These are phyloP conservation scores for Aspergillus leporis DNA, from an alignment of 495 filamentous ascomycete species.

Conservation along the genomic window DNA sequence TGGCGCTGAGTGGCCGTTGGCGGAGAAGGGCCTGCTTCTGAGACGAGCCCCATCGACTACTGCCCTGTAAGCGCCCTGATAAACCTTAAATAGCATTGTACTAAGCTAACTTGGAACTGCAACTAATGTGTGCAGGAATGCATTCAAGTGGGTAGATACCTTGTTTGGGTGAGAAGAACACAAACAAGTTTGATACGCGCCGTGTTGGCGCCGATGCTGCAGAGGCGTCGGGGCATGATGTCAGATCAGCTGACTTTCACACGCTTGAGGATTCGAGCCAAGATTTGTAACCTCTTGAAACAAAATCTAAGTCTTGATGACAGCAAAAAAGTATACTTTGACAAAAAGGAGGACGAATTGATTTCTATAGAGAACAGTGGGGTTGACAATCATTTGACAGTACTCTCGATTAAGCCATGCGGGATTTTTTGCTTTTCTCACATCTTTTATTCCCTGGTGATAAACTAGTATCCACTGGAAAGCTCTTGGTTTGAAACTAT, in stretches of 20 bases:
- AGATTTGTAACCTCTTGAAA: not conserved
- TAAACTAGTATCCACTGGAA: too few species aligned
- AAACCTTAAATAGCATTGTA: constrained; percentile 35
- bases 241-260: constrained; percentile 23
- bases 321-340: not conserved
- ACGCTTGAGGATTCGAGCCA: not conserved
- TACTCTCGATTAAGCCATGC: too few species aligned
- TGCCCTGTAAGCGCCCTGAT: constrained; percentile 35
- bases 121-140: not conserved
- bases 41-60: constrained; percentile 29
- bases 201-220: constrained; percentile 33
- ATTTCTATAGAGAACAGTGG: too few species aligned
- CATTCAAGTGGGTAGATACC: constrained; percentile 20
- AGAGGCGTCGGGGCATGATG: constrained; percentile 13
- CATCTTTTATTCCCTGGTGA: too few species aligned
- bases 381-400: too few species aligned
- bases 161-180: constrained; percentile 22
- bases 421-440: too few species aligned
- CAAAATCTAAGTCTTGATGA: not conserved
- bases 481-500: too few species aligned
- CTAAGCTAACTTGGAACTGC: constrained; percentile 4
- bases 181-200: constrained; percentile 38
- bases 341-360: too few species aligned
- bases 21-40: constrained; percentile 17
- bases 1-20: constrained; percentile 16